Evolutionary conservation across 2,329 filamentous ascomycete species (phyloP), one percentile per base, ranked within the genome.

Genomic region (Microcyclospora pomicola): DNA sequence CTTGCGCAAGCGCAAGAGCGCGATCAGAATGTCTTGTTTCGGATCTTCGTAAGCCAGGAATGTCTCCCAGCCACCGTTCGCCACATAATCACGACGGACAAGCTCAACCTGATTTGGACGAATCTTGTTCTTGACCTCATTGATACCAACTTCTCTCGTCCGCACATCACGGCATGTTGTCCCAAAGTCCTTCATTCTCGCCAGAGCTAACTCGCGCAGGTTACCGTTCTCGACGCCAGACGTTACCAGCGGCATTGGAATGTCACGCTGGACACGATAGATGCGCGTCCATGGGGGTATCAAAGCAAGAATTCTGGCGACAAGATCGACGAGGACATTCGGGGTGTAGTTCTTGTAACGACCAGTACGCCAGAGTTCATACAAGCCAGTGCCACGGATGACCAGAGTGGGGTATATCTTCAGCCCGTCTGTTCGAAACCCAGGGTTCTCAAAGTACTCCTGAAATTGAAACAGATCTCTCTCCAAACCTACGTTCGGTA

Each of bases 181-280:
- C 35, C 92, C 92, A 50, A 98, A 96, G 59, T 98, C 91, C 62
- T 95, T 95, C 92, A 98, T 98, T 15, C 91, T 73, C n/a, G 87
- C 86, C 39, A 98, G 67, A 0, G 91, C 88, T 35, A 98, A 68
- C 60, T 98, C 91, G 44, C 91, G 78, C 30, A 98, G 67, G 57
- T 98, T 98, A 43, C 91, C 91, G 51, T 98, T 98, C 64, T 98
- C 91, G 0, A 98, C 91, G 31, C 91, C 91, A 1, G 88, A 93
- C 0, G 91, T 96, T n/a, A 98, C 92, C 15, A 98, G 71, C 1
- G 91, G 91, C 91, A 98, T 98, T n/a, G 91, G 91, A 41, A 98
- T 98, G 63, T 98, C 91, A 59, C 91, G 78, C 66, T 98, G 91
- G 0, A 98, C 91, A 42, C 91, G 85, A 66, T 98, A 98, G 54